These are phyloP conservation scores for Thielaviopsis punctulata DNA, from an alignment of 2,329 filamentous ascomycete genomes.

Conservation along the genomic window DNA sequence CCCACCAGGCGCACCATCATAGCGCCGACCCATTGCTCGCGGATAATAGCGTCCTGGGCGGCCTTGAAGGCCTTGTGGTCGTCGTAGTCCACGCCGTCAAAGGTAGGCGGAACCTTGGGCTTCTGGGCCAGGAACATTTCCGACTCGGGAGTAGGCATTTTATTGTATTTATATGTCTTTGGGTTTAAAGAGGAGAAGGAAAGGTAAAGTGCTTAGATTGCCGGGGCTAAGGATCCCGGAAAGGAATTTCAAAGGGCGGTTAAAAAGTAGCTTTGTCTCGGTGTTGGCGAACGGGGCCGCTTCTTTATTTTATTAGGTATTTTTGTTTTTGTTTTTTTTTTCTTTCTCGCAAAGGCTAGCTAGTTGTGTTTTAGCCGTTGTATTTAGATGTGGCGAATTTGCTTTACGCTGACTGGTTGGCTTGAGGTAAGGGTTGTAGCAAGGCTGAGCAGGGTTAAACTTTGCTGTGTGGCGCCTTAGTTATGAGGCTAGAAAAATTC, in stretches of 20 bases:
- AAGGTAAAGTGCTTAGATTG: background rate
- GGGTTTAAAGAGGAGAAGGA: background rate
- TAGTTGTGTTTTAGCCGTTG: background rate
- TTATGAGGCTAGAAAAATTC: background rate
- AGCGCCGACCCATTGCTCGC: constrained; percentile 75
- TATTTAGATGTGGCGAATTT: background rate
- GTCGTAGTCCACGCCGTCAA: constrained; percentile 75
- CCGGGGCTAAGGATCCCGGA: background rate
- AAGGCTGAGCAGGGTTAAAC: background rate
- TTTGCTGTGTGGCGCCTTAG: background rate
- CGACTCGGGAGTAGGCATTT: constrained; percentile 73
- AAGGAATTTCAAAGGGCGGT: background rate
- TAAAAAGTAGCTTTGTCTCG: background rate
- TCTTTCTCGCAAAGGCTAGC: background rate
- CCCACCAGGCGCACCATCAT: constrained; percentile 77
- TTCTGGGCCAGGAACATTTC: constrained; percentile 68
- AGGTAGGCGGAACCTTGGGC: constrained; percentile 64
- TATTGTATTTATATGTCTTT: constrained; percentile 10
- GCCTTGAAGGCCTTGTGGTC: constrained; percentile 67
- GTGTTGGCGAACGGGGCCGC: background rate
- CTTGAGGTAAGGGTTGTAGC: background rate
- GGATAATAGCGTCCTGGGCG: constrained; percentile 64
- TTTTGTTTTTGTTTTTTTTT: no score
- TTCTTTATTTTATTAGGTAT: background rate
- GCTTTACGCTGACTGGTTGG: background rate